Evolutionary conservation across 129 eudicot genomes (phyloP), one percentile per base, ranked within the genome.

Genomic region (Glebionis coronaria): DNA sequence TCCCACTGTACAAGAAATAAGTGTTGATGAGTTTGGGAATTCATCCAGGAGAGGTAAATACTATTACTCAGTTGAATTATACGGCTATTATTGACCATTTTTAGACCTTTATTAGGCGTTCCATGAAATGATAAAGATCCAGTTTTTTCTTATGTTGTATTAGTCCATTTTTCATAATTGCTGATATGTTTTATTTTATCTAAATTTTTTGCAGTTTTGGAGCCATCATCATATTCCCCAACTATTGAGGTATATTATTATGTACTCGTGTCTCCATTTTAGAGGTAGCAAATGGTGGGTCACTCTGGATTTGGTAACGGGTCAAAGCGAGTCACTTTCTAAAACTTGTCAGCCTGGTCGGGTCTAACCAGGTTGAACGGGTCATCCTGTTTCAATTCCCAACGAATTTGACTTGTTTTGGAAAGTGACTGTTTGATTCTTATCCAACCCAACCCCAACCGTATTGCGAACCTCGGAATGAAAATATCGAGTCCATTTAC

Each of bases 1-100:
- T 20, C 88, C 98, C 13, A 74, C 85, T 12, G 78, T 80, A 42
- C 98, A 86, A 78, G 95, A 87, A 80, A 84, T 93, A 74, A 80
- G 71, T 21, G 59, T 73, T 46, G 90, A 84, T 72, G 96, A 86
- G 12, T 82, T 58, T 61, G 82, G 63, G 63, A 80, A 72, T 72
- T 76, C 95, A 10, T 73, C 79, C 6, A 80, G 80, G 65, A 78
- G 91, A 86, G 96, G 98, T 40, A 20, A 31, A 5, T 9, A 10
- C 16, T 35, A 44, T 52, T 53, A 8, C 40, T 19, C 42, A 2
- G 6, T 35, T 9, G 0, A 35, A 2, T 35, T 35, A 35, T 35
- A 8, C 2, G 2, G 10, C 42, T 35, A 10, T 35, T 35, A 35
- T 35, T 35, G 42, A 35, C 42, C 9, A 35, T 35, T 35, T 35